Conservation (phyloP, 139 green algal genomes). For the Pycnococcus provasolii region DNA sequence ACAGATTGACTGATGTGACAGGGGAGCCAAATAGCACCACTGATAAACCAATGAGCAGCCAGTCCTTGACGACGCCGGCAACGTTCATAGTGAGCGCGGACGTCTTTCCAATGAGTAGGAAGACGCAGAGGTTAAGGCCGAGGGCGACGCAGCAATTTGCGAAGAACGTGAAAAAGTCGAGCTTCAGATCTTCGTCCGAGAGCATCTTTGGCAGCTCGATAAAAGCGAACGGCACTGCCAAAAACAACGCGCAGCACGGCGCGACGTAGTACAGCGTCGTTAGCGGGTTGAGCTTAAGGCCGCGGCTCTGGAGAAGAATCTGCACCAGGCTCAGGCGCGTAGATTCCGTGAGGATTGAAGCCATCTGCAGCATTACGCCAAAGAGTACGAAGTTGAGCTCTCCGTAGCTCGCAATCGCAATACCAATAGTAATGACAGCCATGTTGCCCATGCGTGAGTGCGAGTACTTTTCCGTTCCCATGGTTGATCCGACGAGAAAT, state of each 20-base stretch:
- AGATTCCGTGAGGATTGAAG: constrained; percentile 32
- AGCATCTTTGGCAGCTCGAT: constrained; percentile 23
- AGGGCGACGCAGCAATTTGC: constrained; percentile 23
- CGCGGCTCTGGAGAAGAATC: constrained; percentile 37
- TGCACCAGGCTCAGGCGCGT: constrained; percentile 44
- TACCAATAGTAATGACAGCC: constrained; percentile 40
- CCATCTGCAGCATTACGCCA: constrained; percentile 47
- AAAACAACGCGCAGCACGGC: constrained; percentile 54
- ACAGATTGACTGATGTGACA: constrained; percentile 48
- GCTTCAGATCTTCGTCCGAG: constrained; percentile 26
- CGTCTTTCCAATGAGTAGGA: constrained; percentile 81
- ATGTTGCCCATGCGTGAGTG: constrained; percentile 32
- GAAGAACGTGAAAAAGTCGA: constrained; percentile 30
- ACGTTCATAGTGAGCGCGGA: constrained; percentile 84
- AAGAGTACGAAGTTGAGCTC: constrained; percentile 42
- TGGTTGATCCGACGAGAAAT: constrained; percentile 37
- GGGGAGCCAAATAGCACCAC: constrained; percentile 24
- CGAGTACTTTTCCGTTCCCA: constrained; percentile 38
- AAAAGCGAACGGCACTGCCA: constrained; percentile 44
- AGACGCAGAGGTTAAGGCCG: constrained; percentile 79
- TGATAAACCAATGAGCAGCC: constrained; percentile 55
- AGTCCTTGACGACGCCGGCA: constrained; percentile 88
- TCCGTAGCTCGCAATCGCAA: constrained; percentile 43
- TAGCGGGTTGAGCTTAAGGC: constrained; percentile 47
- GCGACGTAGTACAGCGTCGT: constrained; percentile 54